A percentile compares a stretch with the other conserved stretches of the same genome.
phyloP scores from a whole-genome alignment of 805 yeast species.

The Schwanniomyces polymorphus region DNA sequence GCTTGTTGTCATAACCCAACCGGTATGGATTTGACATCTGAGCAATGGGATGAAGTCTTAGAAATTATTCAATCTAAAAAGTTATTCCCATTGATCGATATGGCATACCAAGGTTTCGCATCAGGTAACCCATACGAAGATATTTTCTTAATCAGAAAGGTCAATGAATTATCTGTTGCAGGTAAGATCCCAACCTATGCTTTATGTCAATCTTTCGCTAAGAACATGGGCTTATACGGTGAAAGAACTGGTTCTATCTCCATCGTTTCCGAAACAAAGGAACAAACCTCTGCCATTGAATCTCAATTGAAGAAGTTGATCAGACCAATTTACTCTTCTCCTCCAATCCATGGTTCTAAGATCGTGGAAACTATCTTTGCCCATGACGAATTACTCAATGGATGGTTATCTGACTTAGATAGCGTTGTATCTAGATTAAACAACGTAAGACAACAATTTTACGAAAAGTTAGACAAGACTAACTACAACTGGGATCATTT shows the following conservation, averaged over 20 bases:
- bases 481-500: conserved; percentile 82
- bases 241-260: conserved; percentile 77
- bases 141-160: conserved; percentile 45
- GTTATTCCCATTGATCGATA: conserved; percentile 81
- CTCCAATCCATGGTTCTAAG: conserved; percentile 92
- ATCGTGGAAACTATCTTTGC: conserved; percentile 77
- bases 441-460: conserved; percentile 65
- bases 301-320: conserved; percentile 82
- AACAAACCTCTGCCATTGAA: conserved; percentile 54
- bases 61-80: conserved; percentile 57
- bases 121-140: conserved; percentile 81
- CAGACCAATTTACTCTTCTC: conserved; percentile 88
- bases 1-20: conserved; percentile 98
- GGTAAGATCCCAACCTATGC: conserved; percentile 53
- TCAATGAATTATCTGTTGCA: conserved; percentile 49
- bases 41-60: conserved; percentile 78
- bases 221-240: conserved; percentile 50
- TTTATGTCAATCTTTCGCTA: conserved; percentile 50
- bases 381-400: conserved; percentile 54
- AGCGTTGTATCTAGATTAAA: conserved; percentile 78
- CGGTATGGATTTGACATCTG: conserved; percentile 83
- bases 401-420: conserved; percentile 83
- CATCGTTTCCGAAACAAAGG: conserved; percentile 55
- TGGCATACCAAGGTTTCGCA: conserved; percentile 95
- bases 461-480: conserved; percentile 60